A percentile compares a stretch with the other conserved stretches of the same genome.
phyloP scores from a whole-genome alignment of 108 stramenopile genomes.

The Epithemia pelagica region DNA sequence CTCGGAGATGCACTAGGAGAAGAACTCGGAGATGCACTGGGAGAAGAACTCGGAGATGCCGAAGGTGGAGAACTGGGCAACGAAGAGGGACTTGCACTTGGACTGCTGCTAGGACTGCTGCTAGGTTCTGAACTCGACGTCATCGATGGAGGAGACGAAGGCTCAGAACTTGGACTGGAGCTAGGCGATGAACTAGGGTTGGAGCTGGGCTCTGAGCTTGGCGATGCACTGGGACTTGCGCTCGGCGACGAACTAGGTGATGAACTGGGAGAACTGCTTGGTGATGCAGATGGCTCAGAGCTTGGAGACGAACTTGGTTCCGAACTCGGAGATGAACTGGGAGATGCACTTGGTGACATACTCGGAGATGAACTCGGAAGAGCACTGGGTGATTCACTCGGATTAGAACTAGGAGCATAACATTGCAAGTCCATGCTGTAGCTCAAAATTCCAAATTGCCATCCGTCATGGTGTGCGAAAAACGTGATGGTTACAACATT shows the following conservation, averaged over 20 bases:
- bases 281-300: background rate
- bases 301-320: background rate
- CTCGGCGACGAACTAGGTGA: background rate
- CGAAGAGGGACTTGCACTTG: background rate
- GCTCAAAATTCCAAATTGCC: no score
- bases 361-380: conserved; percentile 6
- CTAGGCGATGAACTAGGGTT: background rate
- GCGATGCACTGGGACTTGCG: conserved; percentile 3
- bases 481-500: no score
- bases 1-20: conserved; percentile 1
- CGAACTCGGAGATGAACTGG: background rate
- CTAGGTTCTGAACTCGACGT: background rate
- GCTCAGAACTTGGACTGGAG: background rate
- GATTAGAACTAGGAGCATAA: no score
- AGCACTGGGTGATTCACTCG: no score
- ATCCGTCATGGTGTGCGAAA: no score
- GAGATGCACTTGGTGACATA: background rate
- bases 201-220: background rate
- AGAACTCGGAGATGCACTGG: background rate
- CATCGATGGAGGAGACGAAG: background rate
- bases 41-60: background rate
- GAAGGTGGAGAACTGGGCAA: background rate
- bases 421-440: no score
- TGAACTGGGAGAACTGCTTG: background rate
- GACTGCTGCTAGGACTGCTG: background rate